Base-by-base conservation (phyloP, 768 basidiomycete species). In the Chalciporus sphaerocephalus region DNA sequence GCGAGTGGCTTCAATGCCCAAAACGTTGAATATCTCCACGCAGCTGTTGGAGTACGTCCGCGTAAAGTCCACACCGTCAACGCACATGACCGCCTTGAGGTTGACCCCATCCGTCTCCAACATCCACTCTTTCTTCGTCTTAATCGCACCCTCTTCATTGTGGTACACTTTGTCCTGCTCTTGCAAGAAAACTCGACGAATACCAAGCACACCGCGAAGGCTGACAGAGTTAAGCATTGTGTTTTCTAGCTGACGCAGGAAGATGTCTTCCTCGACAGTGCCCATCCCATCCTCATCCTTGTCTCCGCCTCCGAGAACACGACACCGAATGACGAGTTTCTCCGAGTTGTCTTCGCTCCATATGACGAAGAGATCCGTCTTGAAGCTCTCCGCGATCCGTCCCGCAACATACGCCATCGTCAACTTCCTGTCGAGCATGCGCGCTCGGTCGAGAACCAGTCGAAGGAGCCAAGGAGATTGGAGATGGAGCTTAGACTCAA, bases 291-390 rank as follows among this genome's bases (percentile, higher is more conserved):
- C 88, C 18, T 92, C 89, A 16, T 92, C 87, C 65, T 95, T 93
- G 56, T 93, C 88, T 8, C 76, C 76, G 32, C 84, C 83, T 34
- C 88, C 87, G 40, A 89, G 67, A 7, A 98, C 87, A 74, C 96
- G 91, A 66, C 96, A 95, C 36, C 96, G 95, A 56, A 99, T 88
- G 57, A 98, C 80, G 10, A 98, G 81, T 71, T 97, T 97, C 68
- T 95, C 91, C 3, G 95, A 90, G 69, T 96, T 97, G 67, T 97
- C 95, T 75, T 97, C 95, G 53, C 91, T 93, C 88, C 93, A 96
- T 54, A 98, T 96, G 65, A 97, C 92, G 66, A 97, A 97, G 12
- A 97, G 73, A 61, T 97, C 95, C 2, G 90, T 86, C 64, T 92
- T 90, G 75, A 98, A 98, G 53, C 82, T 93, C 65, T 92, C 89